A percentile compares a stretch with the other conserved stretches of the same genome.
These are phyloP conservation scores for Xylariaceae sp. DNA, from an alignment of 2,329 filamentous ascomycete genomes.

Conservation along the genomic window DNA sequence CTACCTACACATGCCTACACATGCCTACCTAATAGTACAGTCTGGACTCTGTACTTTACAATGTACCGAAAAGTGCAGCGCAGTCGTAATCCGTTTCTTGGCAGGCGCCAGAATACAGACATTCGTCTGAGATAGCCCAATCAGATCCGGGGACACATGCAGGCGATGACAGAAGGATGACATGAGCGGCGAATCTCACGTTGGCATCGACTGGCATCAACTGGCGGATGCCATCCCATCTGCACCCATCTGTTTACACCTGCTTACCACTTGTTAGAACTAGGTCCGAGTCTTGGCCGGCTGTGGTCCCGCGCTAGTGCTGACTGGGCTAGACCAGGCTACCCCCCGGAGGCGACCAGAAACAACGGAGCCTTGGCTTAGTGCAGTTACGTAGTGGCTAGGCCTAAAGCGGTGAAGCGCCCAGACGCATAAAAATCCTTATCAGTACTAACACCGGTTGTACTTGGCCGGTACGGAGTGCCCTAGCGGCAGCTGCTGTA, in stretches of 20 bases:
- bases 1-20: not conserved
- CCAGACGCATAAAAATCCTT: not conserved
- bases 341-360: not conserved
- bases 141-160: not conserved
- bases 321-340: not conserved
- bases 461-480: not conserved
- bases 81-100: not conserved
- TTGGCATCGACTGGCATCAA: not conserved
- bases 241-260: not conserved
- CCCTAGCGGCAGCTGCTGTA: not conserved
- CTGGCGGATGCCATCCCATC: no score
- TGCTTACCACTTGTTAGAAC: not conserved
- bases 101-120: not conserved
- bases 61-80: not conserved
- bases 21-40: not conserved
- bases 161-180: slow-evolving; percentile 1
- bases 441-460: not conserved
- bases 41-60: no score
- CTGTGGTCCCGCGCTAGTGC: not conserved
- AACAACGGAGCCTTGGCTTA: not conserved
- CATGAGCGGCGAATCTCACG: not conserved
- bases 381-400: not conserved
- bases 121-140: not conserved
- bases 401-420: not conserved
- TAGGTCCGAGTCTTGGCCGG: no score